Evolutionary conservation across 495 filamentous ascomycete genomes (phyloP), one percentile per base, ranked within the genome.

Genomic region (Echria macrotheca): DNA sequence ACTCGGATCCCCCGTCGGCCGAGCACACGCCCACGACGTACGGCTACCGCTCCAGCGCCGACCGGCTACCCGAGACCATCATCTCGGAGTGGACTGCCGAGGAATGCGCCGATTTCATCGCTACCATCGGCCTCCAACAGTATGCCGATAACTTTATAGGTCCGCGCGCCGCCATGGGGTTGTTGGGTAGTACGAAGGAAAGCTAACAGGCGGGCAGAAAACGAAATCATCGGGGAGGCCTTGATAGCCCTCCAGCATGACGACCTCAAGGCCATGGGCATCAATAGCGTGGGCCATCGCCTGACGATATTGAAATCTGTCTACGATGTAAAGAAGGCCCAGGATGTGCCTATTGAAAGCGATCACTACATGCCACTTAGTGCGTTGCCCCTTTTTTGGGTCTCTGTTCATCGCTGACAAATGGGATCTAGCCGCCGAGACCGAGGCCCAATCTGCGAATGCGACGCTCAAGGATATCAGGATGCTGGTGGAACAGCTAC

Each of bases 341-440:
- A 96, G 61, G 86, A 89, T 57, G 80, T 98, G 49, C 85, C 87
- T 2, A 83, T 96, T 50, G 93, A 97, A 53, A 78, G 84, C 19
- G 93, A 95, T 55, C 86, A 97, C 60, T 98, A 96, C 67, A 83
- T 96, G 41, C 94, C 93, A 29, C 77, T 91, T 23, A 91, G 91
- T 96, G 83, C 54, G 87, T 31, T 45, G 26, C 11, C 9, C 43
- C 26, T 41, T 25, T 38, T 17, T 4, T 26, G 21, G 23, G 17
- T 37, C 15, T 18, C 19, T 42, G 19, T 19, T 48, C 51, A 11
- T 36, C 12, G 24, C 60, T 69, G 57, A 59, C 61, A 31, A 29
- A 31, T 44, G 36, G 11, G 37, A 26, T 51, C 48, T 59, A 91
- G 91, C 93, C 46, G 93, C 89, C 67, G 93, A 96, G 58, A 86